Base-by-base conservation (phyloP, 2,329 filamentous ascomycete genomes). In the Aciculosporium take region DNA sequence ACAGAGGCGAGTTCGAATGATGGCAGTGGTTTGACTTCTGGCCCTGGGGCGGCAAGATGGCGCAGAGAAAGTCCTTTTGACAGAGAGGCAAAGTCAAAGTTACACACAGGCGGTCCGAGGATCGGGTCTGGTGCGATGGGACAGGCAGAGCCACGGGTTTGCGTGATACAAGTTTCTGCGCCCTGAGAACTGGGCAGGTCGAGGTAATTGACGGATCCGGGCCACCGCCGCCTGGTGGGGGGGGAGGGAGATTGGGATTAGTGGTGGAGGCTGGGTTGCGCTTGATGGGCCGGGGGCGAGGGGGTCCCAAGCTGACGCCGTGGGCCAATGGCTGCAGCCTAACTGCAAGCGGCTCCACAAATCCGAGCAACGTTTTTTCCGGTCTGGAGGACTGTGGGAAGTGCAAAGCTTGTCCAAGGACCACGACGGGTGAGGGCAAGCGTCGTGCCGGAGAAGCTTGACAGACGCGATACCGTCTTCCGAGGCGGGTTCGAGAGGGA, bases 111-210 rank as follows among this genome's bases (percentile, higher is more conserved):
- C 47, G 48, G 47, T 47, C 47, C 45, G 45, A 47, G 44, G 34
- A 41, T 46, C 42, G 42, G 47, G 44, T 32, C 40, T 45, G 39
- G 41, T 43, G 46, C 42, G 46, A 39, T 43, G 34, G 34, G 24
- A 43, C 34, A 29, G 46, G 40, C 41, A 47, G 46, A 44, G 48
- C 42, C 37, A 46, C 45, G 45, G 45, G 45, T 50, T 50, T 50
- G 48, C 48, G 48, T 50, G 46, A 50, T 50, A 50, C 48, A 46
- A 47, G 36, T 45, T 44, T 44, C 43, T 48, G 46, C 46, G 44
- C 27, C 44, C 43, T 17, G 41, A 35, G 20, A 43, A 40, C 29
- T 41, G 41, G 41, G 41, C 44, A 40, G 37, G 33, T 29, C 34
- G 42, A 46, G 42, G 39, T 40, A 44, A 41, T 38, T 43, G 44